A percentile compares a stretch with the other conserved stretches of the same genome.
Evolutionary conservation across 2,329 filamentous ascomycete species (phyloP).

Genomic region (Fusarium beomiforme): DNA sequence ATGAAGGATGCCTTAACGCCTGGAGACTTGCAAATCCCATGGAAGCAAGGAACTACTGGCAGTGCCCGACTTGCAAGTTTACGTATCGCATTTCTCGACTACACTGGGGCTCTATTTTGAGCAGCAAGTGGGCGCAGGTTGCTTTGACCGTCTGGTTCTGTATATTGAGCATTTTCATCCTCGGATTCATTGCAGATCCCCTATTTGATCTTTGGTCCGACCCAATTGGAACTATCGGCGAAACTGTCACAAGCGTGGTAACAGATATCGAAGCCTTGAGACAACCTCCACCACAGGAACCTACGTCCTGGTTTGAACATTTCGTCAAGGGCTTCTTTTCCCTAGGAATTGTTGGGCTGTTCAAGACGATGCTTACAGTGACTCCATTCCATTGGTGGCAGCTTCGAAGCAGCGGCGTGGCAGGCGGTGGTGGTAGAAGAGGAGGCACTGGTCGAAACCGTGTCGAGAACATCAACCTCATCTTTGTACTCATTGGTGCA

Average conservation of each 20-base stretch:
- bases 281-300: constrained; percentile 57
- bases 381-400: constrained; percentile 83
- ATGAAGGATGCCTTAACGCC: constrained; percentile 85
- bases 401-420: constrained; percentile 69
- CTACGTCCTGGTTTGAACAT: constrained; percentile 79
- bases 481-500: constrained; percentile 82
- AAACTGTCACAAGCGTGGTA: constrained; percentile 59
- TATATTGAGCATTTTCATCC: constrained; percentile 75
- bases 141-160: constrained; percentile 78
- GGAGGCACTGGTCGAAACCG: constrained; percentile 78
- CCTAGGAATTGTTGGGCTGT: constrained; percentile 84
- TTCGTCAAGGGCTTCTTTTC: constrained; percentile 92
- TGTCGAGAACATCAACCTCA: constrained; percentile 80
- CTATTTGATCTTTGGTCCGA: constrained; percentile 91
- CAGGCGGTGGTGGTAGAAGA: constrained; percentile 62
- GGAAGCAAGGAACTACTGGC: constrained; percentile 77
- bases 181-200: constrained; percentile 93
- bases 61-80: constrained; percentile 89
- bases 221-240: constrained; percentile 70
- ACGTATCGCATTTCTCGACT: constrained; percentile 82
- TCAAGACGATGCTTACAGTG: constrained; percentile 81
- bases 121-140: constrained; percentile 73
- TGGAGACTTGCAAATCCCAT: constrained; percentile 82
- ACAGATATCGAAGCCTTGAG: constrained; percentile 52
- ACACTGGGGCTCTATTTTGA: constrained; percentile 76